These are phyloP conservation scores for Petunia secreta DNA, from an alignment of 257 asterid genomes.

Conservation along the genomic window DNA sequence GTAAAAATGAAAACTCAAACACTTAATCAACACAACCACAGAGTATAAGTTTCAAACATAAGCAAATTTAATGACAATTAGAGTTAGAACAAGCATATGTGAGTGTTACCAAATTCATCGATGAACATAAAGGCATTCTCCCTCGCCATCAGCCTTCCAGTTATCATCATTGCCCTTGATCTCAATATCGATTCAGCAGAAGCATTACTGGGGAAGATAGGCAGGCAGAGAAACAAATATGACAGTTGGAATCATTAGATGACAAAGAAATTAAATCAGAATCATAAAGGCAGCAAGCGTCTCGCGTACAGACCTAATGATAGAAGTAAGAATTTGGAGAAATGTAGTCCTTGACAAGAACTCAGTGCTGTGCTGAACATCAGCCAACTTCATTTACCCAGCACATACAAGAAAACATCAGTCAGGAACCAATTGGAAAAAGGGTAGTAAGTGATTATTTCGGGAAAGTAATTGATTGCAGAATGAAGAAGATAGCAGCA, in stretches of 20 bases:
- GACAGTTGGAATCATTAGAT: conserved; percentile 5
- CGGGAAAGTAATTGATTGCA: neutral
- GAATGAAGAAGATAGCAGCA: conserved; percentile 5
- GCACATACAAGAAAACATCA: conserved; percentile 26
- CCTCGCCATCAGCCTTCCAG: conserved; percentile 88
- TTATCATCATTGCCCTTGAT: conserved; percentile 90
- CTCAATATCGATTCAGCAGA: conserved; percentile 76
- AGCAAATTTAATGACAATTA: conserved; percentile 17
- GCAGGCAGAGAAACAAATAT: conserved; percentile 15
- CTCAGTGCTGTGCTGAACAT: conserved; percentile 80
- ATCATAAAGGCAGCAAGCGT: neutral
- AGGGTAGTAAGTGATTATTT: neutral
- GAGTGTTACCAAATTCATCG: conserved; percentile 68
- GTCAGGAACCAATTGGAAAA: conserved; percentile 22
- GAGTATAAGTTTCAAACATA: neutral
- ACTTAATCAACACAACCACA: conserved; percentile 1
- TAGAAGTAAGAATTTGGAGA: conserved; percentile 79
- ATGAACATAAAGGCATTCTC: conserved; percentile 71
- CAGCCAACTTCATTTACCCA: conserved; percentile 68
- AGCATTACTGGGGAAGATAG: conserved; percentile 50
- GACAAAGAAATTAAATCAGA: conserved; percentile 21
- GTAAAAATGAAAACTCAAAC: neutral
- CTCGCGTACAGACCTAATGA: conserved; percentile 61
- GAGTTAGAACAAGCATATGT: conserved; percentile 18
- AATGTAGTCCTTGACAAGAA: conserved; percentile 75